Percentiles rank a stretch among this genome's conserved stretches.
Evolutionary conservation across 2,329 filamentous ascomycete genomes (phyloP).

Genomic region (Cytospora paraplurivora): DNA sequence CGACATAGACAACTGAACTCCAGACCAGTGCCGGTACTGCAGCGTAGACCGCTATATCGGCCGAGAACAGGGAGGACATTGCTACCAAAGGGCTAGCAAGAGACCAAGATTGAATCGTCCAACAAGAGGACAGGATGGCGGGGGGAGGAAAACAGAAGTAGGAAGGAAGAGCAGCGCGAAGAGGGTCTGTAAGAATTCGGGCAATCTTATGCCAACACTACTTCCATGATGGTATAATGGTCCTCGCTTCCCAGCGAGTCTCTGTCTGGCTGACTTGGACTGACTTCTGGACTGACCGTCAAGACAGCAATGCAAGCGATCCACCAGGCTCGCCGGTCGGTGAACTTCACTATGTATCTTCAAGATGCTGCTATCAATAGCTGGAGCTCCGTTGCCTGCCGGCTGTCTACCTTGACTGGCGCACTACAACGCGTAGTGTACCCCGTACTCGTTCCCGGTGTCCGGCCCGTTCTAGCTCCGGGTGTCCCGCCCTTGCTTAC

Average conservation of each 20-base stretch:
- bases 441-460: neutral
- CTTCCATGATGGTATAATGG: neutral
- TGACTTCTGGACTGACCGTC: neutral
- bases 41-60: conserved; percentile 45
- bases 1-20: conserved; percentile 53
- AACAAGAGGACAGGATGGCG: neutral
- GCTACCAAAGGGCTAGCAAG: neutral
- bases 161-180: neutral
- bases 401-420: too few relatives aligned
- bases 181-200: neutral
- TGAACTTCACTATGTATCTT: neutral
- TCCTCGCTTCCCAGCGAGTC: neutral
- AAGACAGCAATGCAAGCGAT: neutral
- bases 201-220: neutral
- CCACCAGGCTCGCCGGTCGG: neutral
- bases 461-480: neutral
- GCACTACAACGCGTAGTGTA: neutral
- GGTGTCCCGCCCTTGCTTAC: neutral
- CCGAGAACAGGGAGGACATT: conserved; percentile 30
- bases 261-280: neutral
- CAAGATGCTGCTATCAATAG: neutral
- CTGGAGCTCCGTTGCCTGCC: neutral
- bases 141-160: neutral
- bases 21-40: conserved; percentile 42
- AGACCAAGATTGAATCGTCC: conserved; percentile 30